Evolutionary conservation across 1,139 yeast genomes (phyloP).

Genomic region (Candida albicans): DNA sequence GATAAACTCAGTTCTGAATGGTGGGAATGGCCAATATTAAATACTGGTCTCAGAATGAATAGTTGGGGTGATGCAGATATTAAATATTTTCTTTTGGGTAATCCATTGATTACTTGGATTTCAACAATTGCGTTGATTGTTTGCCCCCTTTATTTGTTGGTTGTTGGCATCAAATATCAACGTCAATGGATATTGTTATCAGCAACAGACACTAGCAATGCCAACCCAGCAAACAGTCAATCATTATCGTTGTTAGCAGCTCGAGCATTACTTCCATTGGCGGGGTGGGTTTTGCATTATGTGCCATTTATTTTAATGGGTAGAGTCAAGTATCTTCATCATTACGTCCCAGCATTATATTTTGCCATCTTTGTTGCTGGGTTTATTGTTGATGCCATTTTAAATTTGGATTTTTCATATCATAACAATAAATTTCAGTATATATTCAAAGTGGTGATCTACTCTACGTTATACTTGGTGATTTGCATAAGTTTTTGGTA

Average conservation of each 20-base stretch:
- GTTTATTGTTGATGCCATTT: constrained; percentile 32
- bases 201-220: constrained; percentile 11
- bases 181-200: constrained; percentile 25
- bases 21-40: constrained; percentile 81
- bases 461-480: constrained; percentile 20
- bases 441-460: constrained; percentile 12
- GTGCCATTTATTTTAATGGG: constrained; percentile 92
- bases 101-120: constrained; percentile 67
- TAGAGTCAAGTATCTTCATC: constrained; percentile 96
- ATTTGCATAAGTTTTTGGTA: constrained; percentile 32
- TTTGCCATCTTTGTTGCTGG: constrained; percentile 78
- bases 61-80: constrained; percentile 53
- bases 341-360: constrained; percentile 92
- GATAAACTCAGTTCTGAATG: constrained; percentile 67
- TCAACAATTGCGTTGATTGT: constrained; percentile 35
- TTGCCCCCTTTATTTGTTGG: constrained; percentile 21
- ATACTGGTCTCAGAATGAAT: constrained; percentile 68
- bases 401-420: constrained; percentile 11
- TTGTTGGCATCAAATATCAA: constrained; percentile 30
- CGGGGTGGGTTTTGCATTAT: constrained; percentile 94
- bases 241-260: too few relatives aligned
- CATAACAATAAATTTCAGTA: too few relatives aligned
- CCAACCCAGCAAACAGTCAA: too few relatives aligned
- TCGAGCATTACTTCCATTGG: constrained; percentile 54
- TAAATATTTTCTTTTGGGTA: constrained; percentile 64